Evolutionary conservation across 1,284 basidiomycete genomes (phyloP), one percentile per base, ranked within the genome.

Genomic region (Trichosporon asahii): DNA sequence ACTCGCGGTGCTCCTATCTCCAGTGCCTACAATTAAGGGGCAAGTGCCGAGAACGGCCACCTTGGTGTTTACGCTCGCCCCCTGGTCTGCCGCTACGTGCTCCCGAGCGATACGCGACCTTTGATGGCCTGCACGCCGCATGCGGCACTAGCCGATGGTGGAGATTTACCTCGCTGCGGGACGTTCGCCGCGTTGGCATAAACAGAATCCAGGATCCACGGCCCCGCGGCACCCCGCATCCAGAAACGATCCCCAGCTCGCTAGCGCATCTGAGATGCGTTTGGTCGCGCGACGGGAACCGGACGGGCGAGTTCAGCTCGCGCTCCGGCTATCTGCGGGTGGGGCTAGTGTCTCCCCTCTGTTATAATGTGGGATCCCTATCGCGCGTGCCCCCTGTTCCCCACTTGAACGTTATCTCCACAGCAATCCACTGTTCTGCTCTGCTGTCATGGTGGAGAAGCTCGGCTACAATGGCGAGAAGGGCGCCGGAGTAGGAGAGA

Each of bases 381-480:
- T 53, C 49, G 49, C 49, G 49, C 21, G 49, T 9, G 21, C 2
- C 49, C 12, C 11, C 21, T 53, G 49, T 53, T 53, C 49, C 49
- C 49, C 49, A 53, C 49, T 21, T 21, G 49, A 53, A 25, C 49
- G 23, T 9, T 25, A 53, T 14, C n/a, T 18, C 18, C 49, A 25
- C 23, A 9, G 21, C 14, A 6, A 60, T 27, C 4, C 11, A 60
- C 55, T 21, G 8, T 53, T 23, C 49, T 53, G 49, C 49, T 8
- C 49, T 23, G 21, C 49, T 25, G 49, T 12, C 55, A 60, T 60
- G 55, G 55, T 60, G 55, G 55, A 60, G 27, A 27, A 60, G 27
- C 55, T 60, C 25, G 55, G 55, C 29, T 60, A 60, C 55, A 60
- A 60, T 60, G 55, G 55, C 55, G 55, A 60, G 55, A 60, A 60